Evolutionary conservation across 2,329 filamentous ascomycete genomes (phyloP), one percentile per base, ranked within the genome.

Genomic region (Pestalotiopsis sp.): DNA sequence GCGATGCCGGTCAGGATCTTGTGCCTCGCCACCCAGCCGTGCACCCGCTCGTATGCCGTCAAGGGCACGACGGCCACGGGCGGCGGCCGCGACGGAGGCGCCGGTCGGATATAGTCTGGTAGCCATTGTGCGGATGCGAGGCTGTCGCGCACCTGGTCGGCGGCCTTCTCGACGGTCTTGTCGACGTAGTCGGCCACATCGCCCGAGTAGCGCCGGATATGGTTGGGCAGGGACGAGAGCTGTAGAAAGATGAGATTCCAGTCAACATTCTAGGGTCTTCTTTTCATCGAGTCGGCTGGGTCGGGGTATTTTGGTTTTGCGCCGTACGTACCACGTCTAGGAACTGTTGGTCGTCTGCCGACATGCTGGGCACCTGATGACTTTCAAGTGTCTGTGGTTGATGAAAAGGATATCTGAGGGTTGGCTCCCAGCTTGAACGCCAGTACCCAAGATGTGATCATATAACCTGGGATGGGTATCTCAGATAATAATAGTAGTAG

Each of bases 111-210:
- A 69, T 87, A 86, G 56, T 92, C 87, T 57, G 93, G 93, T 14
- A 97, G 83, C 93, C 93, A 96, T 77, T 86, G 81, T 66, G 90
- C 87, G 49, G 90, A 85, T 49, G 91, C 87, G 60, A 94, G 84
- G 4, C 87, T 86, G 71, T 94, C 90, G 77, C 93, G 90, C 61
- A 98, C 84, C 49, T 87, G 85, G 45, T 86, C 84, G 66, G 94
- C 93, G 59, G 93, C 90, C 69, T 87, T 85, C 75, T 97, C 93
- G 80, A 97, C 91, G 77, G 94, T 90, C 69, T 87, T 86, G 81
- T 98, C 93, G 78, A 97, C 89, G 73, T 91, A 92, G 72, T 94
- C 91, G 78, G 93, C 93, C 70, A 95, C 87, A 66, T 93, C 87
- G 73, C 86, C 85, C 17, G 92, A 91, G 80, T 94, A 94, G 72